Evolutionary conservation across 2,329 filamentous ascomycete species (phyloP).

Genomic region (Colletotrichum sp.): DNA sequence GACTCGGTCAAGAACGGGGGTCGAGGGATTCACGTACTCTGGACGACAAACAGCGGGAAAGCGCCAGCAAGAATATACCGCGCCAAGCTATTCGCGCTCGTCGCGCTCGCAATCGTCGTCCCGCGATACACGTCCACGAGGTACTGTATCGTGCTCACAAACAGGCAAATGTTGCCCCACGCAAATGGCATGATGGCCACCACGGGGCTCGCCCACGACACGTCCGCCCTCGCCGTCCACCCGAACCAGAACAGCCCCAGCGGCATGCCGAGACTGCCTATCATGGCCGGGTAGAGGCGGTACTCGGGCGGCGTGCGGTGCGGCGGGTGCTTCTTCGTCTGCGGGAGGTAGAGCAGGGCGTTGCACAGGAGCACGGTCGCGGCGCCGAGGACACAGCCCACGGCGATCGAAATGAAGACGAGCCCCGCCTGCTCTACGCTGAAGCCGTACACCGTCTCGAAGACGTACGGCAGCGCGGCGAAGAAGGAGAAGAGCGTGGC

Average conservation of each 20-base stretch:
- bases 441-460: conserved; percentile 50
- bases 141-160: conserved; percentile 59
- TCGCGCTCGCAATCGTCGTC: conserved; percentile 60
- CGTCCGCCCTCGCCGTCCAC: conserved; percentile 53
- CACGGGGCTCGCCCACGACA: conserved; percentile 56
- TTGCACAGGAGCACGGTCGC: conserved; percentile 47
- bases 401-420: conserved; percentile 50
- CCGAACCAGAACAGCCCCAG: conserved; percentile 67
- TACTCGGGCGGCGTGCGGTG: conserved; percentile 56
- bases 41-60: conserved; percentile 67
- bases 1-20: background rate
- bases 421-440: conserved; percentile 44
- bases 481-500: conserved; percentile 60
- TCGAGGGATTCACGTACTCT: conserved; percentile 43
- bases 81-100: conserved; percentile 63
- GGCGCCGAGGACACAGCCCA: conserved; percentile 50
- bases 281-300: conserved; percentile 63
- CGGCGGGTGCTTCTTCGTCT: conserved; percentile 34
- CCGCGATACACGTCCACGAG: conserved; percentile 61
- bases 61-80: conserved; percentile 60
- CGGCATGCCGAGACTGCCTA: conserved; percentile 57
- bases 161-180: conserved; percentile 65
- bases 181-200: conserved; percentile 61
- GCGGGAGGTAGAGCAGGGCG: conserved; percentile 43
- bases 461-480: conserved; percentile 54